Base-by-base conservation (phyloP, 371 early-diverging fungal species). In the Apophysomyces variabilis region DNA sequence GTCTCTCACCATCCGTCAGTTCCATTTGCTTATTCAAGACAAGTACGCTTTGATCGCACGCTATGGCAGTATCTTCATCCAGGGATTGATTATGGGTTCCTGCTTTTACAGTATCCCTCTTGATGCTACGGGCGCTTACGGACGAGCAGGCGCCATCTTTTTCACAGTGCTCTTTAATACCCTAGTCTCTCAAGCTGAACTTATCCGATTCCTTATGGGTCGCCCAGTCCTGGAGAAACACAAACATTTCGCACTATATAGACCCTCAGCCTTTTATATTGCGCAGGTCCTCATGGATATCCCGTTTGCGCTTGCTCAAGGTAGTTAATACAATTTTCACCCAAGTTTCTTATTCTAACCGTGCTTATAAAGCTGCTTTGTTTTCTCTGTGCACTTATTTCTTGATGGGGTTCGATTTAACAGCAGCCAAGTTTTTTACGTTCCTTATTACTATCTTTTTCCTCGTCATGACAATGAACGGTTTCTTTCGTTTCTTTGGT, bases 181-280 rank as follows among this genome's bases (percentile, higher is more conserved):
- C 9, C 76, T 89, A 18, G 70, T 85, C 13, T 70, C 84, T 13
- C 81, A 84, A 65, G 63, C 84, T 7, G 85, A 85, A 66, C 59
- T 87, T 11, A 82, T 86, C 9, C 69, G 71, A 12, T 79, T 77
- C 57, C 66, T 87, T 58, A 77, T 75, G 32, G 89, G 87, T 41
- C 85, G 89, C 13, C 85, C 83, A 9, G 72, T 89, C 32, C 64
- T 90, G 7, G 86, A 88, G 66, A 92, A 89, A 63, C 90, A 90
- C 73, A 88, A 88, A 65, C 83, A 80, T 14, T 84, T 79, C 67
- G 90, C 88, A 6, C 68, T 92, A 59, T 90, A 87, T 66, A 83
- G 85, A 14, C 88, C 92, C 1, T 80, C 87, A 0, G 87, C 89
- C 0, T 81, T 82, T 63, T 87, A 86, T 41, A 60, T 90, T 50